phyloP scores from a whole-genome alignment of 1,139 yeast genomes.

The Scheffersomyces titani region DNA sequence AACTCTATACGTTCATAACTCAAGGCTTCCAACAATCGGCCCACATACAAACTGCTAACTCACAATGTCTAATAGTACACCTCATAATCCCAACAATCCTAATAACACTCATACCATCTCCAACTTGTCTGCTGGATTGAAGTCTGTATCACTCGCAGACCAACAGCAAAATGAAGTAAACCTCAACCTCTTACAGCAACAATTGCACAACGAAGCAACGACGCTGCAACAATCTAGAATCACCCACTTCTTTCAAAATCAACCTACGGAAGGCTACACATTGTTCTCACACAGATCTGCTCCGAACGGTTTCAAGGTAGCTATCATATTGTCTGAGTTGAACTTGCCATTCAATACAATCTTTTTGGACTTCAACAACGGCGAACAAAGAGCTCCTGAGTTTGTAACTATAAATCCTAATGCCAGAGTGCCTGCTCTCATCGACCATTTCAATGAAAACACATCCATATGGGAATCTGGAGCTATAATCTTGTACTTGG shows the following conservation, averaged over 20 bases:
- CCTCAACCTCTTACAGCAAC: constrained; percentile 42
- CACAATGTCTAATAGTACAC: neutral
- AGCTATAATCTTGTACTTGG: constrained; percentile 79
- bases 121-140: constrained; percentile 53
- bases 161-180: constrained; percentile 46
- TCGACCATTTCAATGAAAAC: constrained; percentile 81
- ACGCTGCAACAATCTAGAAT: constrained; percentile 55
- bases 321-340: constrained; percentile 83
- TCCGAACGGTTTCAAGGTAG: constrained; percentile 96
- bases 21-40: neutral
- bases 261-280: constrained; percentile 83
- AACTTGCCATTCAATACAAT: constrained; percentile 79
- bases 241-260: constrained; percentile 71
- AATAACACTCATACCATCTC: constrained; percentile 32
- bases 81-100: neutral
- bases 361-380: constrained; percentile 82
- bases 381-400: constrained; percentile 93
- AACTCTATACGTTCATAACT: neutral
- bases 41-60: neutral
- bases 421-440: constrained; percentile 91
- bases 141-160: constrained; percentile 42
- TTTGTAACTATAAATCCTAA: constrained; percentile 90
- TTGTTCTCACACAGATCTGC: constrained; percentile 90
- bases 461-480: constrained; percentile 94
- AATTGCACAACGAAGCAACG: constrained; percentile 40